Evolutionary conservation across 169 alveolate species (phyloP).

Genomic region (Eimeria sp.): DNA sequence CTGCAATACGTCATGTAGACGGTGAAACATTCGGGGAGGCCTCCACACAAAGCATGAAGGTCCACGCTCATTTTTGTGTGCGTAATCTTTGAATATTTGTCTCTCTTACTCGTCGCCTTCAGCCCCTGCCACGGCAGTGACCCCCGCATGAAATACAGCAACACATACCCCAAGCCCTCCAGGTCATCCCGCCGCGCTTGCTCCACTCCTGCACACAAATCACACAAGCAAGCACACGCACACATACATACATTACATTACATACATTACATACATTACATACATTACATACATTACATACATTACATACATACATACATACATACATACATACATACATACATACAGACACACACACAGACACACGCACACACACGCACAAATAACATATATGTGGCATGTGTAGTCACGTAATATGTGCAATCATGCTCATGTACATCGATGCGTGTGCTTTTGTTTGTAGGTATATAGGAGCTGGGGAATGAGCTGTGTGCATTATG

Average conservation of each 20-base stretch:
- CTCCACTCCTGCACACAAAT: constrained; percentile 87
- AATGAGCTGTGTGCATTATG: neutral
- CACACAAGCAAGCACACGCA: neutral
- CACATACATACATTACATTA: too few relatives aligned
- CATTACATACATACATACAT: too few relatives aligned
- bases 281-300: too few relatives aligned
- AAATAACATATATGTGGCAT: too few relatives aligned
- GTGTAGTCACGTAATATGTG: neutral
- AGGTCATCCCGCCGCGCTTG: constrained; percentile 98
- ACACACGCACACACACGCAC: neutral
- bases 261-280: too few relatives aligned
- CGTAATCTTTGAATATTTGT: constrained; percentile 98
- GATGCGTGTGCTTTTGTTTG: neutral
- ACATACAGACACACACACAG: neutral
- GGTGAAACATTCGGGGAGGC: constrained; percentile 89
- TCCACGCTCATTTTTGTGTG: constrained; percentile 92
- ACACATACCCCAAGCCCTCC: constrained; percentile 98
- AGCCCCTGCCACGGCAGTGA: constrained; percentile 98
- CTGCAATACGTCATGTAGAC: constrained; percentile 97
- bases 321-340: too few relatives aligned
- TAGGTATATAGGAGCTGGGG: neutral
- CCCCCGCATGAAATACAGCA: constrained; percentile 97
- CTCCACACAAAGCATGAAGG: constrained; percentile 95
- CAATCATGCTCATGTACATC: neutral
- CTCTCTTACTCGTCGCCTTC: constrained; percentile 97